These are phyloP conservation scores for Camelina sativa DNA, from an alignment of 345 rosid genomes.

Conservation along the genomic window DNA sequence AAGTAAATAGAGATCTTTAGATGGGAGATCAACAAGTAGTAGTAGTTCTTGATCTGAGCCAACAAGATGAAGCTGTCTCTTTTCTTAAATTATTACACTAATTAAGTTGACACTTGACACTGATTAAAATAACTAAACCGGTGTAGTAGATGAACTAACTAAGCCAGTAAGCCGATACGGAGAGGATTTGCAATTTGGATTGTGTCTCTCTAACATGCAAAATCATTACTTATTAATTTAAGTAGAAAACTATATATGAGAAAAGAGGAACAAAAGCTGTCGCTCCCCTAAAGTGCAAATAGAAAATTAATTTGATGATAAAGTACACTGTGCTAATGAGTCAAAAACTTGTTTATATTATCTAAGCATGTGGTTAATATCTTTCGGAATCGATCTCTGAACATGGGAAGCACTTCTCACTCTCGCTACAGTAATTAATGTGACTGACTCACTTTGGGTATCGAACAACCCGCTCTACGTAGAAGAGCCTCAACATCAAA, in stretches of 20 bases:
- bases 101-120: slow-evolving; percentile 20
- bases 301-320: slow-evolving; percentile 10
- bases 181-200: slow-evolving; percentile 35
- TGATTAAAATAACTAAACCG: slow-evolving; percentile 22
- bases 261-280: slow-evolving; percentile 43
- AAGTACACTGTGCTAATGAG: slow-evolving; percentile 32
- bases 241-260: too few relatives aligned
- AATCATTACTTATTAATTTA: background rate
- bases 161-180: slow-evolving; percentile 17
- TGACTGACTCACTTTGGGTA: slow-evolving; percentile 17
- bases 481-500: background rate
- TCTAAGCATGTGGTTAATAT: slow-evolving; percentile 41
- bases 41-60: slow-evolving; percentile 8
- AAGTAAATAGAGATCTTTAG: background rate
- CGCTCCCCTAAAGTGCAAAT: slow-evolving; percentile 22
- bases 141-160: slow-evolving; percentile 23
- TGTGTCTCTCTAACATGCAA: slow-evolving; percentile 34
- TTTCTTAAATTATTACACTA: slow-evolving; percentile 4
- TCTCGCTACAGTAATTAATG: slow-evolving; percentile 39
- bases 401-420: slow-evolving; percentile 46
- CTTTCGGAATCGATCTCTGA: slow-evolving; percentile 36
- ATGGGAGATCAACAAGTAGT: background rate
- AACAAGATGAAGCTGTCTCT: slow-evolving; percentile 23
- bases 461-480: slow-evolving; percentile 35
- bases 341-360: slow-evolving; percentile 27